These are phyloP conservation scores for Lunularia cruciata DNA, from an alignment of 225 moss, liverwort and hornwort species.

Conservation along the genomic window DNA sequence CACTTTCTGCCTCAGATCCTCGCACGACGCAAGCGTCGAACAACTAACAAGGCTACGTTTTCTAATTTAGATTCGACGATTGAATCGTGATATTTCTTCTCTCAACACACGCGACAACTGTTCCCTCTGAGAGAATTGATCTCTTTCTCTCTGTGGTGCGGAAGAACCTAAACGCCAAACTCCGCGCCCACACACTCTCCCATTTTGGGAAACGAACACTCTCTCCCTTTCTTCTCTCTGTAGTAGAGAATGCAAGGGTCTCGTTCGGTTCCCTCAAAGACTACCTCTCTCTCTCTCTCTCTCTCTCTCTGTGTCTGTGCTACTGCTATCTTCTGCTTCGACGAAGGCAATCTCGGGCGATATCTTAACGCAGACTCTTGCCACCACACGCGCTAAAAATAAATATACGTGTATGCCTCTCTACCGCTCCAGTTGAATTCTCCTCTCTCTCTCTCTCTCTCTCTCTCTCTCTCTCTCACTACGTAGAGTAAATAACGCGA, in stretches of 20 bases:
- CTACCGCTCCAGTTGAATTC: slow-evolving; percentile 1
- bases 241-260: slow-evolving; percentile 8
- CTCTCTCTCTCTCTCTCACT: slow-evolving; percentile 8
- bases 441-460: background rate
- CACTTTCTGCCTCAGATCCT: background rate
- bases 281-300: background rate
- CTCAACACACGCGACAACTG: background rate
- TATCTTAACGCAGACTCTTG: slow-evolving; percentile 13
- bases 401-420: slow-evolving; percentile 8
- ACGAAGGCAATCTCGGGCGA: background rate
- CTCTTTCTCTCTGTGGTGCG: background rate
- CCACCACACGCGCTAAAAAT: slow-evolving; percentile 17
- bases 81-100: background rate
- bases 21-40: background rate
- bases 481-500: background rate
- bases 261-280: background rate
- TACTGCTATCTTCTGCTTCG: background rate
- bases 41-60: background rate
- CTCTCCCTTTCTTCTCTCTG: too few relatives aligned
- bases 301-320: background rate
- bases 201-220: background rate
- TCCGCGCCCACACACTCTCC: background rate
- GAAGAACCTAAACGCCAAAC: background rate
- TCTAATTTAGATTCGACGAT: slow-evolving; percentile 4
- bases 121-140: too few relatives aligned